A percentile compares a stretch with the other conserved stretches of the same genome.
Evolutionary conservation across 768 basidiomycete species (phyloP).

Genomic region (Pisolithus microcarpus): DNA sequence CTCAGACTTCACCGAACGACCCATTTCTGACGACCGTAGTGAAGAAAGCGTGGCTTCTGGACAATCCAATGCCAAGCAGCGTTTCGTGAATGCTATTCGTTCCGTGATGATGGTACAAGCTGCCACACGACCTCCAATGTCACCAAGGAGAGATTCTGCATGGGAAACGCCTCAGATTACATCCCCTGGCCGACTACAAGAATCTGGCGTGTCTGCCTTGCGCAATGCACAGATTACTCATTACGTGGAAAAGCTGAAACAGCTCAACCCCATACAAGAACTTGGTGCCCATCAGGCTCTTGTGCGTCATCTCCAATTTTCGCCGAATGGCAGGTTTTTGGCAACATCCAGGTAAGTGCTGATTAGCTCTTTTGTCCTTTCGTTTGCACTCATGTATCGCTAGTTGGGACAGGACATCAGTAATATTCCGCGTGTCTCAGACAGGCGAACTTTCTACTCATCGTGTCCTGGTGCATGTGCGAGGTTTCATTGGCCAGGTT

Average conservation of each 20-base stretch:
- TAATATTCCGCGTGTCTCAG: slow-evolving; percentile 44
- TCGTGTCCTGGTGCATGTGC: slow-evolving; percentile 43
- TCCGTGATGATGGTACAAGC: slow-evolving; percentile 40
- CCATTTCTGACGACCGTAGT: slow-evolving; percentile 20
- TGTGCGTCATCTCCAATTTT: slow-evolving; percentile 49
- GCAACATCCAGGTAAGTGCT: slow-evolving; percentile 44
- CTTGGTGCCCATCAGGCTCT: slow-evolving; percentile 42
- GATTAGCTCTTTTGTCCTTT: neutral
- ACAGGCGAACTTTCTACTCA: slow-evolving; percentile 32
- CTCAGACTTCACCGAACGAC: slow-evolving; percentile 22
- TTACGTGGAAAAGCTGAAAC: slow-evolving; percentile 37
- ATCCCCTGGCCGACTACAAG: slow-evolving; percentile 26
- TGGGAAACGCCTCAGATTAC: slow-evolving; percentile 23
- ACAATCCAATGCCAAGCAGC: slow-evolving; percentile 25
- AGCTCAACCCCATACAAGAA: slow-evolving; percentile 34
- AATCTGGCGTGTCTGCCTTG: slow-evolving; percentile 29
- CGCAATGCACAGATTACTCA: slow-evolving; percentile 34
- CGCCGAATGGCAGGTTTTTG: slow-evolving; percentile 45
- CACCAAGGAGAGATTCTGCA: slow-evolving; percentile 25
- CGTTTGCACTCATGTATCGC: slow-evolving; percentile 4
- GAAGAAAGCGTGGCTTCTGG: slow-evolving; percentile 22
- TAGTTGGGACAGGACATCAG: slow-evolving; percentile 46
- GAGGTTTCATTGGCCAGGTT: slow-evolving; percentile 49
- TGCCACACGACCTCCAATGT: slow-evolving; percentile 22
- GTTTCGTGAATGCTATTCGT: slow-evolving; percentile 39